phyloP scores from a whole-genome alignment of 257 asterid species.

The Salvia hispanica region DNA sequence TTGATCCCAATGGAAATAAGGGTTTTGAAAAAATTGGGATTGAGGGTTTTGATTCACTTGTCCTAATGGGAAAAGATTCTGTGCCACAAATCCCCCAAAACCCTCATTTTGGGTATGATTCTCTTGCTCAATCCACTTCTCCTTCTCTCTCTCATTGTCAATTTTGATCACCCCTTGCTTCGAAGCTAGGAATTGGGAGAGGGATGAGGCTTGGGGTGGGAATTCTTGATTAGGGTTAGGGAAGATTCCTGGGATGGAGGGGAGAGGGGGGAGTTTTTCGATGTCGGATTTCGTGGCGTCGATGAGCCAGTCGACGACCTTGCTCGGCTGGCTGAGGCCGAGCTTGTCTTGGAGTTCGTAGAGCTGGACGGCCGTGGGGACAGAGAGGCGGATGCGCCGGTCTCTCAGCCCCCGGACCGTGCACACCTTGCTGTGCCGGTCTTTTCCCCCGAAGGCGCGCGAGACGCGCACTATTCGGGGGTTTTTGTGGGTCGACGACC shows the following conservation, averaged over 20 bases:
- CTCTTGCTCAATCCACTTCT: not conserved
- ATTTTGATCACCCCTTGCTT: not conserved
- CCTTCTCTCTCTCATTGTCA: not conserved
- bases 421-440: conserved; percentile 84
- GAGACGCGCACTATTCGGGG: conserved; percentile 82
- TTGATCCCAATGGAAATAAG: not conserved
- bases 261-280: conserved; percentile 75
- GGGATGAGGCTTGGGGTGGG: not conserved
- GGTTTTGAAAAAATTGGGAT: conserved; percentile 7
- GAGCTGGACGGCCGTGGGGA: conserved; percentile 71
- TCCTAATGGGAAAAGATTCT: conserved; percentile 17
- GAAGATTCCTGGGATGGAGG: conserved; percentile 32
- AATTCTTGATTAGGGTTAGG: not conserved
- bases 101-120: not conserved
- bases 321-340: conserved; percentile 79
- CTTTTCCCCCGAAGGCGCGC: conserved; percentile 73
- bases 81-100: conserved; percentile 21
- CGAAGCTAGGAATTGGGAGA: not conserved
- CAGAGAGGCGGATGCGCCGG: conserved; percentile 70
- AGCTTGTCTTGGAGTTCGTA: conserved; percentile 82
- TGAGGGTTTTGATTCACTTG: conserved; percentile 3
- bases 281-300: conserved; percentile 62
- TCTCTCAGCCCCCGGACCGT: conserved; percentile 74
- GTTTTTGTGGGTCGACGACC: conserved; percentile 55
- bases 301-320: conserved; percentile 76